Percentiles rank a stretch among this genome's conserved stretches.
Evolutionary conservation across 2,329 filamentous ascomycete genomes (phyloP).

Genomic region (Xenosphaeropsis pyriputrescens): DNA sequence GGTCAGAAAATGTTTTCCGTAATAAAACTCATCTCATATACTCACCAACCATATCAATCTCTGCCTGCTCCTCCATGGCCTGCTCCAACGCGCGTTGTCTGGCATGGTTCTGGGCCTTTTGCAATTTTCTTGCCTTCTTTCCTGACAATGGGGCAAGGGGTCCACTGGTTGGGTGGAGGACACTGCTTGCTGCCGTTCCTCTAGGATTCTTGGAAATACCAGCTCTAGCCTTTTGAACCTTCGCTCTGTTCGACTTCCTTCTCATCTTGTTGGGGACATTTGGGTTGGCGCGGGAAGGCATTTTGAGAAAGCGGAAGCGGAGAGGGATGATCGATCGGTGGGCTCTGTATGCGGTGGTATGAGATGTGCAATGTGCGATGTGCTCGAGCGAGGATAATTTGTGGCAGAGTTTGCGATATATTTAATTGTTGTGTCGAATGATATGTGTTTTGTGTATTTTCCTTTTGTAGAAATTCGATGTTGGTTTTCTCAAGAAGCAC

Average conservation of each 20-base stretch:
- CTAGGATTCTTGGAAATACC: conserved; percentile 16
- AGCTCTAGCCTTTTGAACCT: conserved; percentile 16
- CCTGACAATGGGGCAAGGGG: conserved; percentile 15
- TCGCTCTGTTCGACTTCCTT: conserved; percentile 13
- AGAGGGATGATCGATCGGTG: conserved; percentile 1
- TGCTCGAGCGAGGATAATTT: too few species aligned
- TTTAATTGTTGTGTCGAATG: too few species aligned
- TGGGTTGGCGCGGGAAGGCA: conserved; percentile 19
- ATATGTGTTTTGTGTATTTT: too few species aligned
- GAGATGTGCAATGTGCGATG: too few species aligned
- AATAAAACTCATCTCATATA: conserved; percentile 1
- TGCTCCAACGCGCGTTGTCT: conserved; percentile 16
- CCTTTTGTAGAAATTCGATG: too few species aligned
- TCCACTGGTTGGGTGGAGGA: conserved; percentile 17
- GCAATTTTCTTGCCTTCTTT: conserved; percentile 19
- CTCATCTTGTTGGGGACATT: conserved; percentile 19
- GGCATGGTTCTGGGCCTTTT: conserved; percentile 16
- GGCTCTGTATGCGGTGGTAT: neutral
- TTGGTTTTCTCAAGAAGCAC: too few species aligned
- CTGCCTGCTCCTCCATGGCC: conserved; percentile 15
- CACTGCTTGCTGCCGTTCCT: conserved; percentile 14
- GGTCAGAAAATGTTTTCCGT: too few species aligned
- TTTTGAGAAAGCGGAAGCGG: conserved; percentile 5
- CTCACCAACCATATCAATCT: conserved; percentile 18
- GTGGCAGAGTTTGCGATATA: too few species aligned